Base-by-base conservation (phyloP, 2,329 filamentous ascomycete genomes). In the Xylaria sp. region DNA sequence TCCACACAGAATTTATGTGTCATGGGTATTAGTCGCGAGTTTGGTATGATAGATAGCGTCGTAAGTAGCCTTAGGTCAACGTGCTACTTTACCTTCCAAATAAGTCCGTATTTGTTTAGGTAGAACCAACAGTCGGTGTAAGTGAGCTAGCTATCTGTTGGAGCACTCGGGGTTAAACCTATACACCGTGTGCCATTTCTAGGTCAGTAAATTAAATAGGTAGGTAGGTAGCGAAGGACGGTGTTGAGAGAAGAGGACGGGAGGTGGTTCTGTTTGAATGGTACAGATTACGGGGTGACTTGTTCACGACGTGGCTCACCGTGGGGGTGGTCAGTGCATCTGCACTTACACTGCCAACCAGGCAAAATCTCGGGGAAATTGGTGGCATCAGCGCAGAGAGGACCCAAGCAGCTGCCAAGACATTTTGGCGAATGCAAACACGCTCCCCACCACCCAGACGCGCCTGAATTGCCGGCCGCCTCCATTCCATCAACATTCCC, bases 381-480 rank as follows among this genome's bases (percentile, higher is more conserved):
- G 29, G 9, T 7, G 11, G 4, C 3, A 34, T 34, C 11, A 13
- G 29, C 9, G 29, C 29, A 34, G n/a, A 34, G 11, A 11, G 29
- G 16, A 7, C 29, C 29, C 29, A 46, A 46, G 4, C 19, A 13
- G 9, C 40, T 29, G 21, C 34, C 48, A 55, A 46, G 39, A 17
- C 34, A 41, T 60, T 58, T 50, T 50, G 43, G 46, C 52, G 48
- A 55, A 62, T 52, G 47, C 54, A 57, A 55, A 61, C 60, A 56
- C 58, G 57, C 61, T 59, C 54, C 50, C 57, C 54, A 50, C 52
- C 57, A 57, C 34, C 17, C 40, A 40, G 54, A 61, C 58, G 54
- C 59, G 57, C 54, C 49, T 60, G 49, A 57, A 47, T 57, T 52
- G 41, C 52, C 52, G 52, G 53, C 46, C 39, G 41, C 48, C 19